A percentile compares a stretch with the other conserved stretches of the same genome.
These are phyloP conservation scores for Stagonosporopsis cucurbitacearum DNA, from an alignment of 2,329 filamentous ascomycete species.

Conservation along the genomic window DNA sequence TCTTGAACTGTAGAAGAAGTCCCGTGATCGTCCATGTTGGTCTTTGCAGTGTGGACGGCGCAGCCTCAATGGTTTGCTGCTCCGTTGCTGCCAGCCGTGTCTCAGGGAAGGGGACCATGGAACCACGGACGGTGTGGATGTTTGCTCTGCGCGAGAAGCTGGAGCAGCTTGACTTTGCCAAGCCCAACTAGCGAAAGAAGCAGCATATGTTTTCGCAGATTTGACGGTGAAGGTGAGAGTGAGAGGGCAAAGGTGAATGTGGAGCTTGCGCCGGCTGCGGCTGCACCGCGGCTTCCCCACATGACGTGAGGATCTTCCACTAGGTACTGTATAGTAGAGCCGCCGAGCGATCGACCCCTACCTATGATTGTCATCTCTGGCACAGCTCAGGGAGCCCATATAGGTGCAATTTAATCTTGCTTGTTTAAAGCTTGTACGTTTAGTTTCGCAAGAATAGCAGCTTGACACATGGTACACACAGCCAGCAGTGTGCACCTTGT, in stretches of 20 bases:
- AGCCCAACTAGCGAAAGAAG: not conserved
- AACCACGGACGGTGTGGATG: not conserved
- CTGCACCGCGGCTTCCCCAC: not conserved
- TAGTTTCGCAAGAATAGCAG: not conserved
- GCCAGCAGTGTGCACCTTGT: not conserved
- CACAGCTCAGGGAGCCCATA: not conserved
- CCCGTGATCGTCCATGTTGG: not conserved
- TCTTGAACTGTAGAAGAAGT: not conserved
- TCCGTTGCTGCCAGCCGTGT: not conserved
- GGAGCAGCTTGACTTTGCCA: not conserved
- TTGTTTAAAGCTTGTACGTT: not conserved
- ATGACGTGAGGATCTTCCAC: slow-evolving; percentile 11
- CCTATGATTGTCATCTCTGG: too few species aligned
- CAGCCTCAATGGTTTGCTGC: not conserved
- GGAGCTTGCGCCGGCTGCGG: slow-evolving; percentile 3
- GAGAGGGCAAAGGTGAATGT: not conserved
- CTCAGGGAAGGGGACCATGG: not conserved
- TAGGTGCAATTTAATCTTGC: not conserved
- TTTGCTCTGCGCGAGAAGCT: not conserved
- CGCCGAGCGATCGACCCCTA: not conserved
- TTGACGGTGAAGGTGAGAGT: not conserved
- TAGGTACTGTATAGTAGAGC: too few species aligned
- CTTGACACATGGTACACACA: not conserved
- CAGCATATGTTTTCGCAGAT: not conserved
- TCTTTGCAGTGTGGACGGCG: not conserved